Percentiles rank a stretch among this genome's conserved stretches.
These are phyloP conservation scores for Erythrobasidium hasegawianum DNA, from an alignment of 1,284 basidiomycete genomes.

Conservation along the genomic window DNA sequence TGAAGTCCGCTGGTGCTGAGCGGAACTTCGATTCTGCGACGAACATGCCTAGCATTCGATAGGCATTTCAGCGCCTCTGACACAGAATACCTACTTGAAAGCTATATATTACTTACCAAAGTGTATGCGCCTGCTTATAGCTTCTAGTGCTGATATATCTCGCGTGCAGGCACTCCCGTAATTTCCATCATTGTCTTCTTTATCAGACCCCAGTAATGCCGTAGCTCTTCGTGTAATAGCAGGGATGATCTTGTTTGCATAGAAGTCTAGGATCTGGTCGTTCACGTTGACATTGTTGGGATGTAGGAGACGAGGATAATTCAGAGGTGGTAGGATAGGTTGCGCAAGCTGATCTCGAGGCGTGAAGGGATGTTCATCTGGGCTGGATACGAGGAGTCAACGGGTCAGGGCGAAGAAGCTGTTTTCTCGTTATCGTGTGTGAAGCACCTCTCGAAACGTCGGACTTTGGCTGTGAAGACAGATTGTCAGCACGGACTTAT, in stretches of 20 bases:
- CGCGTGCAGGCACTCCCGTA: conserved; percentile 92
- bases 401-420: background rate
- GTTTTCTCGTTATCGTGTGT: background rate
- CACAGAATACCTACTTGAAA: background rate
- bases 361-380: conserved; percentile 97
- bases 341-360: conserved; percentile 64
- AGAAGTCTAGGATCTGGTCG: conserved; percentile 80
- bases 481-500: background rate
- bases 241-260: conserved; percentile 73
- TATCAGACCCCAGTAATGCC: conserved; percentile 58
- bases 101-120: conserved; percentile 65
- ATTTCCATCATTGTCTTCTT: conserved; percentile 84
- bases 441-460: conserved; percentile 80
- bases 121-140: conserved; percentile 91
- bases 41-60: conserved; percentile 77
- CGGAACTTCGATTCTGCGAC: conserved; percentile 96
- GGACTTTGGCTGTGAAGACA: conserved; percentile 69
- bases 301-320: conserved; percentile 71
- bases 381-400: conserved; percentile 55
- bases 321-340: conserved; percentile 73
- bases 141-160: conserved; percentile 89
- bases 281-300: conserved; percentile 87
- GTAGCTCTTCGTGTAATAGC: conserved; percentile 71
- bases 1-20: conserved; percentile 75
- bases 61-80: background rate